Evolutionary conservation across 768 basidiomycete genomes (phyloP).

Genomic region (Bullera alba): DNA sequence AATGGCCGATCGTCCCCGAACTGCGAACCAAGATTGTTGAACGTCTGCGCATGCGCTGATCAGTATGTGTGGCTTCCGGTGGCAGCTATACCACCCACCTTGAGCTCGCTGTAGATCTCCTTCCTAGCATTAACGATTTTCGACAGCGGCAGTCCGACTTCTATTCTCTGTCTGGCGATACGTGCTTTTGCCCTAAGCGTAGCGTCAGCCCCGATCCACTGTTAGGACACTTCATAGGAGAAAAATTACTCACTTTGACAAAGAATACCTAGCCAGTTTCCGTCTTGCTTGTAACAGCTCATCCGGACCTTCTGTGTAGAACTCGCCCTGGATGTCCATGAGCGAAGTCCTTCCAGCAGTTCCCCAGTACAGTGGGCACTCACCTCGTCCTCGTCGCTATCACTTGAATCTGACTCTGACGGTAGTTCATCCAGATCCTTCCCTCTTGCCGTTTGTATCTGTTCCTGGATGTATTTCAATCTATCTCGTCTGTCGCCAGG

Average conservation of each 20-base stretch:
- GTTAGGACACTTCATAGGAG: not conserved
- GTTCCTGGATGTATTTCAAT: constrained; percentile 85
- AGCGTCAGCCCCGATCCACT: constrained; percentile 40
- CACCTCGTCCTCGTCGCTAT: constrained; percentile 40
- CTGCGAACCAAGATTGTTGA: constrained; percentile 89
- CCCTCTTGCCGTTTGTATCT: constrained; percentile 82
- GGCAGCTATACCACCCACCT: constrained; percentile 54
- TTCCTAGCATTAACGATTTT: constrained; percentile 89
- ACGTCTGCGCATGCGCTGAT: constrained; percentile 54
- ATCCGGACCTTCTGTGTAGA: constrained; percentile 84
- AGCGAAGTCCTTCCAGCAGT: not conserved
- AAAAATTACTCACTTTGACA: constrained; percentile 92
- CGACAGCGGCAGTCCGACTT: constrained; percentile 76
- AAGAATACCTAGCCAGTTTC: constrained; percentile 83
- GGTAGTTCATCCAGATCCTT: constrained; percentile 61
- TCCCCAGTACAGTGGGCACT: not conserved
- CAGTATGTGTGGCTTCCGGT: no score
- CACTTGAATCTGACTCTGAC: constrained; percentile 48
- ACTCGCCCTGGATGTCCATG: constrained; percentile 61
- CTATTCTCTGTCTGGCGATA: constrained; percentile 82
- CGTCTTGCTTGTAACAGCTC: constrained; percentile 79
- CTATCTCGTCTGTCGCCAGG: constrained; percentile 93
- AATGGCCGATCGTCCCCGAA: constrained; percentile 95
- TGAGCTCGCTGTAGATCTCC: constrained; percentile 78
- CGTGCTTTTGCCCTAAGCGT: constrained; percentile 93